Percentiles rank a stretch among this genome's conserved stretches.
Conservation (phyloP, 1,284 basidiomycete species). For the Stereum hirsutum region DNA sequence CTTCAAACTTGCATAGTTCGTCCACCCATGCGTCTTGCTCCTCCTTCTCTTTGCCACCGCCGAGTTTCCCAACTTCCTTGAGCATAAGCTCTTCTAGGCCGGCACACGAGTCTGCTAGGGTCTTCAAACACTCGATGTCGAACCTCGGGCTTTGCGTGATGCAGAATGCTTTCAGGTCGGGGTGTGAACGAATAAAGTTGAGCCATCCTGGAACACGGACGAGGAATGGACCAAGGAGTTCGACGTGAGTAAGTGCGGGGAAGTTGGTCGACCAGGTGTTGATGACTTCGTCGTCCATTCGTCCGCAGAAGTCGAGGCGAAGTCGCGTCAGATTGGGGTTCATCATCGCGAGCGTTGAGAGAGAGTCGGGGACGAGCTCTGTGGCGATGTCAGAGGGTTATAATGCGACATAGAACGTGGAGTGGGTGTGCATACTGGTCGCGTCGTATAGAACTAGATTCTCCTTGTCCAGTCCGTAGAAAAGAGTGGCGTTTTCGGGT, state of each 20-base stretch:
- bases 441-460: slow-evolving; percentile 82
- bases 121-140: slow-evolving; percentile 60
- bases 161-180: slow-evolving; percentile 60
- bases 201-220: slow-evolving; percentile 74
- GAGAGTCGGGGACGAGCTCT: slow-evolving; percentile 65
- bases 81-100: slow-evolving; percentile 66
- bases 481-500: slow-evolving; percentile 69
- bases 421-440: slow-evolving; percentile 54
- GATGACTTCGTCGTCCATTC: slow-evolving; percentile 66
- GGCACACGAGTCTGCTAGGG: slow-evolving; percentile 56
- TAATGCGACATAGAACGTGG: not conserved
- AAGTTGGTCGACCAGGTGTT: slow-evolving; percentile 57
- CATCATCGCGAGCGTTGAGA: slow-evolving; percentile 62
- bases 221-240: slow-evolving; percentile 86
- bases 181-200: slow-evolving; percentile 59
- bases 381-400: slow-evolving; percentile 8
- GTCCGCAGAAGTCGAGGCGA: slow-evolving; percentile 83
- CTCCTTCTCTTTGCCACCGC: too few species aligned
- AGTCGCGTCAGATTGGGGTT: slow-evolving; percentile 76
- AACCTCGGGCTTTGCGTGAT: slow-evolving; percentile 88
- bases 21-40: slow-evolving; percentile 60
- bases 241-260: slow-evolving; percentile 58
- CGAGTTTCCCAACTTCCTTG: slow-evolving; percentile 70
- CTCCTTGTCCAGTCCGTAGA: slow-evolving; percentile 70
- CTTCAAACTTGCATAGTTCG: slow-evolving; percentile 36